Base-by-base conservation (phyloP, 768 basidiomycete genomes). In the Macrolepiota dolichaula region DNA sequence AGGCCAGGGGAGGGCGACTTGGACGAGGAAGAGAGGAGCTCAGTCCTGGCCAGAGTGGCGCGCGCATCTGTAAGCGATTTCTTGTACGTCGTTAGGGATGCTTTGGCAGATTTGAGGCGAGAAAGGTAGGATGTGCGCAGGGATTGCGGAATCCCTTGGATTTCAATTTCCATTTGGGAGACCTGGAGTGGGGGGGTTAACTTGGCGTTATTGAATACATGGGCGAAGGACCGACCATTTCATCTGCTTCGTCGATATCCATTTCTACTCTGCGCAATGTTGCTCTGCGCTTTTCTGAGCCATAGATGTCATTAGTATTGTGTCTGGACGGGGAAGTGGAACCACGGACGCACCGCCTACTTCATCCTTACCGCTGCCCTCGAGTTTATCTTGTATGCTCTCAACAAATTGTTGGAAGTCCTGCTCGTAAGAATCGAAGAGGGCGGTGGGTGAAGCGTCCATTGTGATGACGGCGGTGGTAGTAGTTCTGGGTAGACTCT, bases 91-190 rank as follows among this genome's bases (percentile, higher is more conserved):
- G 84, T 76, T 17, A 98, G 80, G 53, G 89, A 88, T 2, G 84
- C 75, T 70, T 95, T 96, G 62, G 91, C 85, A 10, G 84, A 76
- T 63, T 85, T 82, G 55, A 97, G 83, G 62, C 93, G 86, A 19
- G 81, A 73, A 63, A 90, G 87, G 71, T 95, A 96, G 63, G 86
- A 84, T 0, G 87, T 76, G 54, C 90, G 85, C 67, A 95, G 81
- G 22, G 91, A 89, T 69, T 92, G 88, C 0, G 95, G 94, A 70
- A 98, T 94, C 11, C 93, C 91, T 68, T 95, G 94, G 6, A 96
- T 88, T 77, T 99, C 97, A 61, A 99, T 90, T 77, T 98, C 96
- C 96, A 99, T 97, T 84, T 99, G 97, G 51, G 94, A 94, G 65
- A 98, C 84, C 96, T 98, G 52, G 57, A 24, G 47, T 44, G 42